Percentiles rank a stretch among this genome's conserved stretches.
Conservation (phyloP, 495 filamentous ascomycete species). For the Neurospora sublineolata region DNA sequence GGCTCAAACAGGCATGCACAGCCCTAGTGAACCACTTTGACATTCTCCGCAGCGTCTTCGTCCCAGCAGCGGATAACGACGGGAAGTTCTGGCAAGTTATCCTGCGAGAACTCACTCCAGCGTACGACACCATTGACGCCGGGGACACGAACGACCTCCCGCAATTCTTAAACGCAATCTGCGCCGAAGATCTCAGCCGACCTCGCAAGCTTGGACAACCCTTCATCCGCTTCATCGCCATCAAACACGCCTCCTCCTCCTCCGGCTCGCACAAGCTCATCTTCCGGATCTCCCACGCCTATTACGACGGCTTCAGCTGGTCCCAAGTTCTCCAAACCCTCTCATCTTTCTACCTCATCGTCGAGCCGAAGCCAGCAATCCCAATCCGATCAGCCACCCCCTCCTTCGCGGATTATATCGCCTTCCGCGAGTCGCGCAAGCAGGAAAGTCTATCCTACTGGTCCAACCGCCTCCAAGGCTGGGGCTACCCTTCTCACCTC, state of each 20-base stretch:
- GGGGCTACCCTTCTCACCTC: neutral
- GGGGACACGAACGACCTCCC: conserved; percentile 33
- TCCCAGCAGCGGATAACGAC: conserved; percentile 24
- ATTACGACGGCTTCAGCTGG: conserved; percentile 56
- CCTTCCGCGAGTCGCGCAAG: neutral
- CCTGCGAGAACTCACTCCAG: conserved; percentile 39
- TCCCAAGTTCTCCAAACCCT: conserved; percentile 45
- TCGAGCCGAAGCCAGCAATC: neutral
- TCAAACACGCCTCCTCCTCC: conserved; percentile 28
- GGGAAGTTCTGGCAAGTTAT: conserved; percentile 49
- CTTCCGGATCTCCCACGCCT: conserved; percentile 54
- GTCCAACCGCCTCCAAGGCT: neutral
- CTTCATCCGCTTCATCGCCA: conserved; percentile 40
- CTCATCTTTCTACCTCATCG: conserved; percentile 41
- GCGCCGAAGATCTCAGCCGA: conserved; percentile 29
- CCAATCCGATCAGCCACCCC: neutral
- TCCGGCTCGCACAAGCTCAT: conserved; percentile 37
- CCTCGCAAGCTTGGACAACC: conserved; percentile 36
- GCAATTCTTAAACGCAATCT: neutral
- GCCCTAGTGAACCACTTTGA: conserved; percentile 37
- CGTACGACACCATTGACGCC: conserved; percentile 38
- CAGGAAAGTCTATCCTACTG: neutral
- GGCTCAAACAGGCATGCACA: conserved; percentile 31
- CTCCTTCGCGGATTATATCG: neutral
- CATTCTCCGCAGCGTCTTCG: conserved; percentile 53